Evolutionary conservation across 768 basidiomycete species (phyloP), one percentile per base, ranked within the genome.

Genomic region (Leucogyrophana mollusca): DNA sequence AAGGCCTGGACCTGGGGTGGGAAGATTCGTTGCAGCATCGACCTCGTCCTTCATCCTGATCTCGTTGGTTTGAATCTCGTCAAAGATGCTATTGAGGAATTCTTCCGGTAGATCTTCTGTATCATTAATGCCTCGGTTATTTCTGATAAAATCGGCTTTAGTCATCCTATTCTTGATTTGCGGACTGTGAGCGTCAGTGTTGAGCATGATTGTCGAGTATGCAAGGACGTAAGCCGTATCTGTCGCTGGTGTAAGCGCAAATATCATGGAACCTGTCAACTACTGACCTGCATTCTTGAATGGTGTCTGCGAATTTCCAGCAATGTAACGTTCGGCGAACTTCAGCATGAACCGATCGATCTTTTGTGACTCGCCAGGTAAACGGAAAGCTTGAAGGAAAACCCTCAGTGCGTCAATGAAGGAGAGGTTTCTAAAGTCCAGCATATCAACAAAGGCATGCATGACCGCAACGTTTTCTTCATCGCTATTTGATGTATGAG

Each of bases 271-370:
- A 36, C 18, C 40, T 23, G 17, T 23, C 4, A 3, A 24, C 9
- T 24, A 69, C 85, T 45, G 51, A 90, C 90, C 94, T 58, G 96
- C 96, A 66, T 97, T 98, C 41, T 90, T 88, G 59, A 98, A 99
- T 2, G 81, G 77, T 1, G 88, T 89, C 55, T 85, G 79, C 0
- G 82, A 68, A 64, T 98, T 97, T 46, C 85, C 86, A 10, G 85
- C 90, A 51, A 97, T 93, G 64, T 93, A 99, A 27, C 94, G 82
- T 64, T 98, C 94, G 8, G 96, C 95, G 59, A 97, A 99, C 66
- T 99, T 99, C 45, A 98, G 81, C 92, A 99, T 94, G 70, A 82
- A 98, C 8, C 96, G 85, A 76, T 99, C 96, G 55, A 99, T 98
- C 70, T 98, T 98, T 66, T 99, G 96, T 0, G 93, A 75, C 68